Evolutionary conservation across 2,329 filamentous ascomycete species (phyloP), one percentile per base, ranked within the genome.

Genomic region (Pseudogymnoascus sp.): DNA sequence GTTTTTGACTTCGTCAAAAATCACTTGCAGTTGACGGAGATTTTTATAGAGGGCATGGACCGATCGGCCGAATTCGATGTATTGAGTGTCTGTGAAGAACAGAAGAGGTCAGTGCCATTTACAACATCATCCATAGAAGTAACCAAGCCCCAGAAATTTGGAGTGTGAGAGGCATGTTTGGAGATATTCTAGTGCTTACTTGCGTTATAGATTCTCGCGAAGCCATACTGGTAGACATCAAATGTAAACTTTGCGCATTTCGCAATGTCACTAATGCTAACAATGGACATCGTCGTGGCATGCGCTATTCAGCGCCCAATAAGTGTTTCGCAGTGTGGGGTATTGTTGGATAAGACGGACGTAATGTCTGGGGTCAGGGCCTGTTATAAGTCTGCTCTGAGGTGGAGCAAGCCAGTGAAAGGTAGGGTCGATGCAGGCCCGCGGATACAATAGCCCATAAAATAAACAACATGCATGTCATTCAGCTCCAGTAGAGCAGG

Each of bases 221-320:
- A 55, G 49, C 49, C 49, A 33, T 55, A 55, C 26, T 55, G 49
- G 11, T 55, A 55, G 49, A 55, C 11, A 10, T 55, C 33, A 33
- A 33, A 21, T 29, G 49, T 35, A 19, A 55, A 55, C 12, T 55
- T 55, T 16, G 49, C 49, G 16, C 49, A 55, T 29, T 55, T 55
- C 10, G 6, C 29, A 33, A 55, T 55, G 19, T 55, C 49, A 26
- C 49, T 33, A 19, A 55, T 55, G 49, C 26, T 55, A 55, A 55
- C 10, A 19, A 55, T 19, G 8, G 49, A 55, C 49, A 55, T 55
- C 29, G 29, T 55, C 49, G 29, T 7, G 26, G 16, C 6, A 55
- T 33, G 49, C 49, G 49, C 49, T 55, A 55, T 55, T 55, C 29
- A 55, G 49, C 49, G 49, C 49, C 49, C 49, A 55, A 55, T 55